Conservation (phyloP, 2,329 filamentous ascomycete species). For the Alternaria infectoria region DNA sequence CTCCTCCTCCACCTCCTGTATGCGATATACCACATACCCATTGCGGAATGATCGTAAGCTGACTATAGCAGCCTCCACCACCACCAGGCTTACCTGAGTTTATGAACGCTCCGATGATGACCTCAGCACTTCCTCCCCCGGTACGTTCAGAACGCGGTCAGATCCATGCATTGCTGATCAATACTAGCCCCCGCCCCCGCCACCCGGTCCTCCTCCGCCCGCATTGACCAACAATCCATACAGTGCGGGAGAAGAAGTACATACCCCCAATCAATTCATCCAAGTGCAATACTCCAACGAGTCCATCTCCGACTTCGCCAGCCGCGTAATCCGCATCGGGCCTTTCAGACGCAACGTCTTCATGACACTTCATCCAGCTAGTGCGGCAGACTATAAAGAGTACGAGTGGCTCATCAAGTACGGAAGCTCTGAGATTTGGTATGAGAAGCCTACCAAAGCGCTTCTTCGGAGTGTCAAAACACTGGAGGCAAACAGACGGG, state of each 20-base stretch:
- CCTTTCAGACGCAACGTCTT: slow-evolving; percentile 37
- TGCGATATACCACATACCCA: neutral
- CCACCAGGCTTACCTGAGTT: neutral
- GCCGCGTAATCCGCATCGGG: slow-evolving; percentile 23
- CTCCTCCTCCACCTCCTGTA: neutral
- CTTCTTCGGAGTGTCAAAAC: slow-evolving; percentile 17
- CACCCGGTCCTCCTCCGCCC: neutral
- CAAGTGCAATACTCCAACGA: slow-evolving; percentile 29
- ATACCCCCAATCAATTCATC: slow-evolving; percentile 25
- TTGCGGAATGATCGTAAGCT: neutral
- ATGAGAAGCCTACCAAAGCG: slow-evolving; percentile 31
- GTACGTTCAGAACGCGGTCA: neutral
- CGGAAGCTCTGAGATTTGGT: slow-evolving; percentile 37
- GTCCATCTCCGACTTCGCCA: slow-evolving; percentile 14
- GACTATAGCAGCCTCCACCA: neutral
- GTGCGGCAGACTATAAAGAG: slow-evolving; percentile 35
- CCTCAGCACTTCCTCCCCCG: neutral
- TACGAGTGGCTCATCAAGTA: slow-evolving; percentile 37
- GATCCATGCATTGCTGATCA: neutral
- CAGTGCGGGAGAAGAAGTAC: slow-evolving; percentile 9
- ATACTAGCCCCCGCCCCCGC: slow-evolving; percentile 17
- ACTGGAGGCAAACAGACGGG: slow-evolving; percentile 3
- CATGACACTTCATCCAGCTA: slow-evolving; percentile 26
- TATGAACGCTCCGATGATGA: neutral
- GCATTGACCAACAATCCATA: neutral